Evolutionary conservation across 106 monocot genomes (phyloP), one percentile per base, ranked within the genome.

Genomic region (Dioscorea zingiberensis): DNA sequence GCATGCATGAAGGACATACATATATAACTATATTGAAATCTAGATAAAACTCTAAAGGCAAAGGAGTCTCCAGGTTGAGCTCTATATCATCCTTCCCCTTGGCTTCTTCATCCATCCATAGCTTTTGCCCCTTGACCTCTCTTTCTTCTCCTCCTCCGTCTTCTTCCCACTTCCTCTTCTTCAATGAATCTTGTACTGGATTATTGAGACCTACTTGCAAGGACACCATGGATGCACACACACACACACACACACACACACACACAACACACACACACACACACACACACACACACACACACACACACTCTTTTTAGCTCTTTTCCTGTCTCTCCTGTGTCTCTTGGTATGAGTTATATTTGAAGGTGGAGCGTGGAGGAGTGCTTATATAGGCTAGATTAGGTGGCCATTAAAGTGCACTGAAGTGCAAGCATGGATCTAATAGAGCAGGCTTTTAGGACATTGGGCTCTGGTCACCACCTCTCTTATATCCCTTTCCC

Each of bases 21-120:
- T 49, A 49, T 9, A 49, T 51, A 51, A 51, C 8, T 16, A 13
- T 4, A 51, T 51, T 4, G 19, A 51, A 51, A 19, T 18, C 18
- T 51, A 13, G 51, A 51, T 51, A 18, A 18, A 51, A 51, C 54
- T 85, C 89, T 15, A 78, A 64, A 0, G 85, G 85, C 45, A 85
- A 60, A n/a, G 90, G 90, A 3, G 81, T 55, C 16, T 85, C 88
- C 45, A 89, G 75, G 8, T 78, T 65, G 30, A 89, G 81, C 30
- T 89, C 88, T 59, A 85, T 62, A 26, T 71, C 77, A 12, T 46
- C 47, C 18, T n/a, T 22, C 13, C 21, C 5, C 64, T 66, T 25
- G 21, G 6, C 26, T 14, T 21, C 57, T 18, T 21, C 47, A 21
- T n/a, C 18, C 9, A 21, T 47, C 67, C 61, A 32, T 9, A 69